Conservation (phyloP, 2,329 filamentous ascomycete species). For the Cytospora mali region DNA sequence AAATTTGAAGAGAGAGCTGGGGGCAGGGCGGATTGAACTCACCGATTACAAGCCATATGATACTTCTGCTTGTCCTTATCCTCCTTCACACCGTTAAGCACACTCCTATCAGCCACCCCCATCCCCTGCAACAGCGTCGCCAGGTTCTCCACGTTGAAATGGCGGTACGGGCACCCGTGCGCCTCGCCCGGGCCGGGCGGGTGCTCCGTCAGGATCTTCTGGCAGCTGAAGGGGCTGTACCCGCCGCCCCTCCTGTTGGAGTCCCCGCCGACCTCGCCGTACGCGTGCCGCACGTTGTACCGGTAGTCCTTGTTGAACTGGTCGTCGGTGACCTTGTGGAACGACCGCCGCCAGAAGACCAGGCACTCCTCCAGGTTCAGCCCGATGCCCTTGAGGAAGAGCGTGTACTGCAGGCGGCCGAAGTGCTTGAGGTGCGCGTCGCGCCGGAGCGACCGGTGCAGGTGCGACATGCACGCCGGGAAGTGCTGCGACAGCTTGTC, state of each 20-base stretch:
- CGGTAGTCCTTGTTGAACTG: constrained; percentile 97
- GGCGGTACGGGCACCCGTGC: constrained; percentile 95
- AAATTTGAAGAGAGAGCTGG: too few species aligned
- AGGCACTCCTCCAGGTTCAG: constrained; percentile 89
- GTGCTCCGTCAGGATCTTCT: constrained; percentile 90
- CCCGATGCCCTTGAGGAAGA: constrained; percentile 96
- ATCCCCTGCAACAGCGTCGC: constrained; percentile 73
- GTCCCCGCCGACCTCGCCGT: constrained; percentile 94
- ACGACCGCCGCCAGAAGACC: constrained; percentile 85
- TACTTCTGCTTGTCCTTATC: constrained; percentile 88
- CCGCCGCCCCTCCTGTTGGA: constrained; percentile 82
- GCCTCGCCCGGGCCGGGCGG: constrained; percentile 83
- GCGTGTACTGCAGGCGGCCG: constrained; percentile 88
- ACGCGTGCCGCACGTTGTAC: constrained; percentile 94
- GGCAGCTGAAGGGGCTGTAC: constrained; percentile 90
- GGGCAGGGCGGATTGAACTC: constrained; percentile 36
- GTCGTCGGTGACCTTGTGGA: constrained; percentile 88
- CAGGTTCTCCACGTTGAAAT: constrained; percentile 88
- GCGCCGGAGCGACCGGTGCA: constrained; percentile 83
- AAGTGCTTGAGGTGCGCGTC: constrained; percentile 93
- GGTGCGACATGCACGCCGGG: constrained; percentile 90
- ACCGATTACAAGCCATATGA: constrained; percentile 94
- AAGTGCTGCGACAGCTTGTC: constrained; percentile 81
- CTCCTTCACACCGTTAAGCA: constrained; percentile 80
- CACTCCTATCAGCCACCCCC: constrained; percentile 76